These are phyloP conservation scores for Cymodocea nodosa DNA, from an alignment of 116 monocot genomes.

Conservation along the genomic window DNA sequence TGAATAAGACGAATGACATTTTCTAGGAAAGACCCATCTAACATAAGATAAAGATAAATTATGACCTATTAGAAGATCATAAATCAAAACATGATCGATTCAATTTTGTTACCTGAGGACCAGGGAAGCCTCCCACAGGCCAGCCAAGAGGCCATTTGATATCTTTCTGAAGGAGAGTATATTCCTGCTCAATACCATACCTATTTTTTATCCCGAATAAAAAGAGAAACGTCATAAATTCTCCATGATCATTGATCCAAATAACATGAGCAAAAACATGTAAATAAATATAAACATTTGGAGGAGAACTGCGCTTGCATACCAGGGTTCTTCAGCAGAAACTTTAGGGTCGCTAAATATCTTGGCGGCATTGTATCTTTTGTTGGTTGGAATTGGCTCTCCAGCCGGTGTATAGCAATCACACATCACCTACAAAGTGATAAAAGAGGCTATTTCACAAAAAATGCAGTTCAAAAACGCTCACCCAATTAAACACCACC, in stretches of 20 bases:
- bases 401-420: slow-evolving; percentile 41
- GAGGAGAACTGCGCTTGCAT: neutral
- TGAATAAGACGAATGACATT: too few species aligned
- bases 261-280: too few species aligned
- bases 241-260: too few species aligned
- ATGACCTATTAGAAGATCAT: too few species aligned
- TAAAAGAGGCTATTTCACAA: too few species aligned
- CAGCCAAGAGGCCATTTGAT: slow-evolving; percentile 53
- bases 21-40: too few species aligned
- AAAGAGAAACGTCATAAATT: too few species aligned
- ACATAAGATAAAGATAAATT: too few species aligned
- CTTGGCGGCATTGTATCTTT: slow-evolving; percentile 30
- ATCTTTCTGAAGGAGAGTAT: slow-evolving; percentile 43
- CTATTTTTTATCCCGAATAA: slow-evolving; percentile 7
- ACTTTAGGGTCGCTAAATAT: slow-evolving; percentile 42
- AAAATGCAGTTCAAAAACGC: too few species aligned
- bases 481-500: neutral
- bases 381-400: slow-evolving; percentile 51
- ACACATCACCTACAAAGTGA: slow-evolving; percentile 33
- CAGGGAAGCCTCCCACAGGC: slow-evolving; percentile 52
- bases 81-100: neutral
- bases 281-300: neutral
- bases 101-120: slow-evolving; percentile 27
- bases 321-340: slow-evolving; percentile 45
- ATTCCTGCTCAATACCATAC: slow-evolving; percentile 57